Conservation (phyloP, 2,329 filamentous ascomycete species). For the Corynespora cassiicola region DNA sequence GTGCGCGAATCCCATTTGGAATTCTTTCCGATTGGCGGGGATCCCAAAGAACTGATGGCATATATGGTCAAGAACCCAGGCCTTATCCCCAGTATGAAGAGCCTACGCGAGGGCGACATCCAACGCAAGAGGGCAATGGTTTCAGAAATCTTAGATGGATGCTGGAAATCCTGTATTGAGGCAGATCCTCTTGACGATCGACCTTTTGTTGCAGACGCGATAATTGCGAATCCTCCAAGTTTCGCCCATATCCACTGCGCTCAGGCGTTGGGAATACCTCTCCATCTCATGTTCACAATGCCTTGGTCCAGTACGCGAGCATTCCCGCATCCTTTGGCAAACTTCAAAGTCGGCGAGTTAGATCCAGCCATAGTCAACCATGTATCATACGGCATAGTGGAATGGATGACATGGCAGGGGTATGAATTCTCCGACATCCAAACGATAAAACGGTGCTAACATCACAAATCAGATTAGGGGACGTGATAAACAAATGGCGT, state of each 20-base stretch:
- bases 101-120: slow-evolving; percentile 33
- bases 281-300: slow-evolving; percentile 86
- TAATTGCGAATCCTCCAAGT: slow-evolving; percentile 78
- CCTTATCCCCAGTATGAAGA: slow-evolving; percentile 37
- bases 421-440: slow-evolving; percentile 1
- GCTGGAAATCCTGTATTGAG: slow-evolving; percentile 43
- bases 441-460: slow-evolving; percentile 16
- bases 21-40: slow-evolving; percentile 40
- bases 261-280: slow-evolving; percentile 72
- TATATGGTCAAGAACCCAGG: slow-evolving; percentile 59
- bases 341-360: slow-evolving; percentile 43
- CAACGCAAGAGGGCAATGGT: slow-evolving; percentile 39
- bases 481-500: slow-evolving; percentile 54
- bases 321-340: slow-evolving; percentile 59
- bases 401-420: slow-evolving; percentile 58
- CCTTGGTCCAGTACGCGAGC: slow-evolving; percentile 54
- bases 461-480: slow-evolving; percentile 36
- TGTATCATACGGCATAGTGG: slow-evolving; percentile 53
- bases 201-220: slow-evolving; percentile 82
- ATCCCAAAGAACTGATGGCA: slow-evolving; percentile 52
- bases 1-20: slow-evolving; percentile 35
- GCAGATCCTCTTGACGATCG: slow-evolving; percentile 37
- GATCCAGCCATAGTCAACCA: slow-evolving; percentile 48
- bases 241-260: slow-evolving; percentile 78
- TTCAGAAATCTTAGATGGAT: slow-evolving; percentile 33